A percentile compares a stretch with the other conserved stretches of the same genome.
phyloP scores from a whole-genome alignment of 768 basidiomycete genomes.

The Naganishia randhawae region DNA sequence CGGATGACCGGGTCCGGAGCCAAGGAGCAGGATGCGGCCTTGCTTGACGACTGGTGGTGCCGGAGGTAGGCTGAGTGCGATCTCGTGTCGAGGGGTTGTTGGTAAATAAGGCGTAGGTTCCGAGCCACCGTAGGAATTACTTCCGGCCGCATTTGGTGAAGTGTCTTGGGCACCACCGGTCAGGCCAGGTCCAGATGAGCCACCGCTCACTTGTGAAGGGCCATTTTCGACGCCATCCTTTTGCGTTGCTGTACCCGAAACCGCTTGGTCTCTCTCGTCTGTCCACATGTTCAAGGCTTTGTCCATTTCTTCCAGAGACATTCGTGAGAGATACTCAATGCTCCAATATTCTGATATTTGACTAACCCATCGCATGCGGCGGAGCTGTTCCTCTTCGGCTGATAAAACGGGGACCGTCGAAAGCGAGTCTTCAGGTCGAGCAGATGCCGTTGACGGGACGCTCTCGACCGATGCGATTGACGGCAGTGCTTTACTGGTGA shows the following conservation, averaged over 20 bases:
- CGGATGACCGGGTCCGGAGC: conserved; percentile 93
- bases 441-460: conserved; percentile 11
- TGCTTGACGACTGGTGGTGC: conserved; percentile 41
- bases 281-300: conserved; percentile 55
- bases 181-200: background rate
- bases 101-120: conserved; percentile 17
- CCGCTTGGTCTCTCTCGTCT: conserved; percentile 27
- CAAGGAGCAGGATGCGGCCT: conserved; percentile 83
- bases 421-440: conserved; percentile 12
- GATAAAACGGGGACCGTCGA: background rate
- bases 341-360: conserved; percentile 98
- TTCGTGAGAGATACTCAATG: conserved; percentile 65
- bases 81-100: conserved; percentile 34
- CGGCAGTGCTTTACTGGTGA: background rate
- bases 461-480: background rate
- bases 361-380: conserved; percentile 86
- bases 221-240: conserved; percentile 19
- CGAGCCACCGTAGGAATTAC: conserved; percentile 10
- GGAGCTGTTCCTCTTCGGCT: conserved; percentile 51
- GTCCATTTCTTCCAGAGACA: conserved; percentile 67
- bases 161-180: background rate
- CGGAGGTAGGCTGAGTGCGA: conserved; percentile 35
- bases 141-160: background rate
- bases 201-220: conserved; percentile 9
- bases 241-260: background rate